Evolutionary conservation across 2,329 filamentous ascomycete genomes (phyloP).

Genomic region (Raffaelea ambrosiae): DNA sequence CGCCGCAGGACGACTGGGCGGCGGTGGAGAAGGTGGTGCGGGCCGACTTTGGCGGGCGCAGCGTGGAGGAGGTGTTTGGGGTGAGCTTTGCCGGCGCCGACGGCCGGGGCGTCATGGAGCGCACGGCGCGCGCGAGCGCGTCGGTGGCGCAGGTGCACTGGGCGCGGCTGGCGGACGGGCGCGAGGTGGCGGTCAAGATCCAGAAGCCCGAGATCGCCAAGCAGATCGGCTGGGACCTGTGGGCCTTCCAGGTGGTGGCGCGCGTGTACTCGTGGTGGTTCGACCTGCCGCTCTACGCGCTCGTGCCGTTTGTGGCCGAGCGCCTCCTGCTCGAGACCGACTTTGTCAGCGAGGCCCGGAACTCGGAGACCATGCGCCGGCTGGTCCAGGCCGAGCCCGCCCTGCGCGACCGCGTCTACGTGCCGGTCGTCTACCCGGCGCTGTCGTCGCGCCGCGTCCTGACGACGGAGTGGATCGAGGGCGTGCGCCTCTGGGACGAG

Average conservation of each 20-base stretch:
- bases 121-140: conserved; percentile 61
- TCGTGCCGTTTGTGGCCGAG: conserved; percentile 90
- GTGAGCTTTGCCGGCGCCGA: conserved; percentile 68
- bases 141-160: conserved; percentile 97
- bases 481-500: conserved; percentile 87
- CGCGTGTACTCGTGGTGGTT: conserved; percentile 81
- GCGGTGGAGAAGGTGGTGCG: conserved; percentile 78
- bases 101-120: conserved; percentile 54
- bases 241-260: conserved; percentile 85
- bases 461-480: conserved; percentile 97
- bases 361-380: conserved; percentile 73
- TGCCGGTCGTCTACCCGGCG: conserved; percentile 76
- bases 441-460: conserved; percentile 77
- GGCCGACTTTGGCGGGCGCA: conserved; percentile 79
- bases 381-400: conserved; percentile 69
- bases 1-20: conserved; percentile 82
- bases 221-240: conserved; percentile 90
- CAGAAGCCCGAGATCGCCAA: conserved; percentile 90
- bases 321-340: conserved; percentile 90
- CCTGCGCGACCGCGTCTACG: conserved; percentile 73
- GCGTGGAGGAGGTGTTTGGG: conserved; percentile 84
- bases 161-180: conserved; percentile 75
- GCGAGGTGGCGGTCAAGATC: conserved; percentile 91
- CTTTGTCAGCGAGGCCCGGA: conserved; percentile 84
- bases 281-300: conserved; percentile 81